Evolutionary conservation across 1,284 basidiomycete genomes (phyloP), one percentile per base, ranked within the genome.

Genomic region (Ganoderma sinense): DNA sequence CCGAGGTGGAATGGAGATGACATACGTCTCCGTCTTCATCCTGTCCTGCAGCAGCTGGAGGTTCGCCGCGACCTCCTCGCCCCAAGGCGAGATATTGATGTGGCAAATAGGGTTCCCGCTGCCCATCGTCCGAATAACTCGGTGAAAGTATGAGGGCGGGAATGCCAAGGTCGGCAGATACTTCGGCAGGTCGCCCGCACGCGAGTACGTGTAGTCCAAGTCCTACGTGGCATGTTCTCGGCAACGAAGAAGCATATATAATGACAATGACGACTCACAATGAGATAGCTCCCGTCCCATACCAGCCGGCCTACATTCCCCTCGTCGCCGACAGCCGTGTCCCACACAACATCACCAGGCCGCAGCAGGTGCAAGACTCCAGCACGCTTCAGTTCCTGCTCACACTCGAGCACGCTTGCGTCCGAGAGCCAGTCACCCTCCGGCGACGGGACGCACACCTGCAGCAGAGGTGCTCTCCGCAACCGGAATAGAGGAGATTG

Each of bases 381-480:
- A 13, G 93, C 91, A 10, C 87, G 83, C 74, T 88, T 87, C 73
- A 93, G 84, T 82, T 95, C 93, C 0, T 86, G 87, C 78, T 95
- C 94, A 77, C 93, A 95, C 73, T 91, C 91, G 66, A 94, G 73
- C 18, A 95, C 89, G 71, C 91, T 91, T 73, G 87, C 84, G 78
- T 95, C 93, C 18, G 90, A 91, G 66, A 95, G 81, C 94, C 94
- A 95, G 71, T 91, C 89, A 4, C 93, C 93, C 62, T 94, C 93
- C 0, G 91, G 91, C 8, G 90, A 93, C 20, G 93, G 93, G 3
- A 95, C 91, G 76, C 94, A 95, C 43, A 94, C 91, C 26, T 92
- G 84, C 71, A 95, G 76, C 36, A 94, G 81, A 16, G 93, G 92
- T 3, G 93, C 92, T 11, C 93, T 87, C 8, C 89, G 86, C 14